Evolutionary conservation across 1,139 yeast genomes (phyloP).

Genomic region (Taiozyma sp.): DNA sequence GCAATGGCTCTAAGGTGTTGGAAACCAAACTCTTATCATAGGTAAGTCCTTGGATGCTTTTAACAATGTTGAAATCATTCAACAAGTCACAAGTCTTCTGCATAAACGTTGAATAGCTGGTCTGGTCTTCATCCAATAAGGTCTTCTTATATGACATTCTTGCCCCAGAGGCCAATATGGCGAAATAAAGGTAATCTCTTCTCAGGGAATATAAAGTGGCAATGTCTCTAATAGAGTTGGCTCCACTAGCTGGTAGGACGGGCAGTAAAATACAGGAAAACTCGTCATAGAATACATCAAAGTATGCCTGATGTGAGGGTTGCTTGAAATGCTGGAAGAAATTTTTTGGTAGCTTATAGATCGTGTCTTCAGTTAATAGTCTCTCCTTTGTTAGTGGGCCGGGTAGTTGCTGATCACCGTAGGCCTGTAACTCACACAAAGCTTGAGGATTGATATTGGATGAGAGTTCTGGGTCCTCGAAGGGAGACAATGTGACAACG

Average conservation of each 20-base stretch:
- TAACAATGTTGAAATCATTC: conserved; percentile 17
- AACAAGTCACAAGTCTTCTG: conserved; percentile 43
- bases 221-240: conserved; percentile 64
- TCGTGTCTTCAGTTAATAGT: conserved; percentile 6
- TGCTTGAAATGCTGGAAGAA: conserved; percentile 13
- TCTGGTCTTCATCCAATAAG: conserved; percentile 48
- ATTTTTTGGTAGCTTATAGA: conserved; percentile 14
- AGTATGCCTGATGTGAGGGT: conserved; percentile 36
- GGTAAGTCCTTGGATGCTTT: conserved; percentile 2
- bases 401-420: not conserved
- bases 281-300: conserved; percentile 53
- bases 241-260: conserved; percentile 41
- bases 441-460: not conserved
- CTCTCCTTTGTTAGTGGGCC: conserved; percentile 1
- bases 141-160: conserved; percentile 44
- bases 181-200: conserved; percentile 59
- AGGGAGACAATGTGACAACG: conserved; percentile 9
- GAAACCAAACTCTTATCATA: conserved; percentile 9
- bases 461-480: not conserved
- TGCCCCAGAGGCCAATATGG: conserved; percentile 72
- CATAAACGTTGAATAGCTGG: conserved; percentile 54
- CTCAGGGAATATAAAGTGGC: conserved; percentile 54
- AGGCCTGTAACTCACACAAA: not conserved
- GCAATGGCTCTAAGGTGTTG: conserved; percentile 50
- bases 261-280: conserved; percentile 60